Evolutionary conservation across 2,329 filamentous ascomycete genomes (phyloP), one percentile per base, ranked within the genome.

Genomic region (Diplodia scrobiculata): DNA sequence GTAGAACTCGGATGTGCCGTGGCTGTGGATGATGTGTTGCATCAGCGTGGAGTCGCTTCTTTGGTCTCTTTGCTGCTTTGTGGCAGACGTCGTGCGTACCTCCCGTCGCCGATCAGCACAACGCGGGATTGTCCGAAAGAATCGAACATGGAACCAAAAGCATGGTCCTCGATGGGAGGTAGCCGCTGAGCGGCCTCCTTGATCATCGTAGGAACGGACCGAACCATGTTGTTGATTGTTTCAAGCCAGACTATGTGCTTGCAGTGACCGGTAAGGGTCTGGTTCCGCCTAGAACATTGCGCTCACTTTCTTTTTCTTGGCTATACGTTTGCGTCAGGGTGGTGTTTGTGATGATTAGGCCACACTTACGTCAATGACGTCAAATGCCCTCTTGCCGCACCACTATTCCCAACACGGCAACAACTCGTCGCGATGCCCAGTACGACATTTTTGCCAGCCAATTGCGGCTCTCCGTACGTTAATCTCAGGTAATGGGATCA

Each of bases 1-100:
- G 70, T 85, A 85, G 76, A 84, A 85, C 66, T 85, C 83, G 0
- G 83, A 85, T 2, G 83, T 85, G 32, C 83, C 83, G 71, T 85
- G 83, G 67, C 79, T 82, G 53, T 17, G 25, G 21, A 55, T 14
- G 21, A 55, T 14, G 51, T 50, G 32, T 11, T 9, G 32, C 32
- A 41, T 41, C 17, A 59, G 52, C 19, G 50, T 14, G n/a, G 11
- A 17, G 19, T 13, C 25, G 19, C 21, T 21, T 19, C 14, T 5
- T 10, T 25, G 21, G n/a, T 27, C 19, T 2, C 11, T 51, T 3
- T 14, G 2, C 48, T 13, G 6, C 1, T 27, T 51, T 51, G 48
- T 1, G 19, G 1, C 1, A 2, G 14, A 76, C 70, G 50, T 2
- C 2, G 27, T n/a, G 14, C 25, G 25, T 52, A 32, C 50, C 27